These are phyloP conservation scores for Fusarium secorum DNA, from an alignment of 2,329 filamentous ascomycete species.

Conservation along the genomic window DNA sequence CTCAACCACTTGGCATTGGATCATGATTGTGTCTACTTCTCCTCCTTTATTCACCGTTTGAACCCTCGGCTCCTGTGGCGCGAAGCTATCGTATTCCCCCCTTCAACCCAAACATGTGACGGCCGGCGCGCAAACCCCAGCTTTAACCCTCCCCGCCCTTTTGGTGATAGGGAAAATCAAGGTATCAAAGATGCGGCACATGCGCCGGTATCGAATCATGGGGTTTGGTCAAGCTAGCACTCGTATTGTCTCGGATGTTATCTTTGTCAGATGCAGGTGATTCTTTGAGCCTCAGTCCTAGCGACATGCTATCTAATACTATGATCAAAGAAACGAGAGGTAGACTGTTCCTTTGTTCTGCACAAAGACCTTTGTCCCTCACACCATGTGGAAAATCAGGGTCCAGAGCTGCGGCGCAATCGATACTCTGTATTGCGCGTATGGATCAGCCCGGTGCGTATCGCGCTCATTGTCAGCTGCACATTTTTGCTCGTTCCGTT, in stretches of 20 bases:
- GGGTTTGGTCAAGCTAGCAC: conserved; percentile 22
- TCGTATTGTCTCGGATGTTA: conserved; percentile 20
- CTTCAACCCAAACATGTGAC: background rate
- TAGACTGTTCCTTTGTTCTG: background rate
- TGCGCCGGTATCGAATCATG: conserved; percentile 30
- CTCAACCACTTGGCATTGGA: background rate
- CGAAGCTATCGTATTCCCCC: background rate
- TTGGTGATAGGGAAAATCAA: background rate
- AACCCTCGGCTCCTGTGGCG: conserved; percentile 21
- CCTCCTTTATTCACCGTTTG: conserved; percentile 1
- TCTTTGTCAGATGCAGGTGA: conserved; percentile 28
- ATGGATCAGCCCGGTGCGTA: conserved; percentile 10
- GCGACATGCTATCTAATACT: background rate
- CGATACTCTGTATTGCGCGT: background rate
- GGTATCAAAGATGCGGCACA: conserved; percentile 18
- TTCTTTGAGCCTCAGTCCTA: conserved; percentile 7
- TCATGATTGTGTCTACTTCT: background rate
- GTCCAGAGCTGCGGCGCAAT: conserved; percentile 19
- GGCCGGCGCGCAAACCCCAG: background rate
- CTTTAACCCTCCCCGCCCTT: background rate
- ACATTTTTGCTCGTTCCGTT: background rate
- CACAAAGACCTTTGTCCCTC: background rate
- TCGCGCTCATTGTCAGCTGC: conserved; percentile 19
- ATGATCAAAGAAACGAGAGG: background rate
- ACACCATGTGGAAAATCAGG: conserved; percentile 13